These are phyloP conservation scores for Scedosporium boydii DNA, from an alignment of 2,329 filamentous ascomycete genomes.

Conservation along the genomic window DNA sequence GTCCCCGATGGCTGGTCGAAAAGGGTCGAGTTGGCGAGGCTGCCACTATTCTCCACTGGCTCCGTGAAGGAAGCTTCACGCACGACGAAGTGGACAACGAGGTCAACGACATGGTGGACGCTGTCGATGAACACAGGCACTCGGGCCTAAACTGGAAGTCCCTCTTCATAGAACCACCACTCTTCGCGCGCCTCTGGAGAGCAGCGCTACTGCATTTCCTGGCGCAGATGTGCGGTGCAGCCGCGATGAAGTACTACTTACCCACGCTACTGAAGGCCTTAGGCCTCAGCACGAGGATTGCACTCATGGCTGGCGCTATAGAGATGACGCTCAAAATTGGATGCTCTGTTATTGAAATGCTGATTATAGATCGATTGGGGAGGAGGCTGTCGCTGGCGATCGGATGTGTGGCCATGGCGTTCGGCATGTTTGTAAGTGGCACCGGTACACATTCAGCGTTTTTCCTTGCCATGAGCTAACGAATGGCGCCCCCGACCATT, in stretches of 20 bases:
- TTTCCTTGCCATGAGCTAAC: neutral
- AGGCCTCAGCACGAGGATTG: slow-evolving; percentile 35
- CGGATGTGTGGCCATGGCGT: slow-evolving; percentile 42
- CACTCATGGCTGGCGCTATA: slow-evolving; percentile 43
- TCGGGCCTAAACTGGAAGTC: slow-evolving; percentile 25
- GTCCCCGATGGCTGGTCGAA: slow-evolving; percentile 50
- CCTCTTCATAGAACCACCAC: slow-evolving; percentile 36
- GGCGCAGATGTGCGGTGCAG: slow-evolving; percentile 50
- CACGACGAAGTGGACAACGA: slow-evolving; percentile 28
- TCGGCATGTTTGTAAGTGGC: slow-evolving; percentile 38
- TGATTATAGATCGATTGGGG: slow-evolving; percentile 44
- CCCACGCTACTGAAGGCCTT: slow-evolving; percentile 42
- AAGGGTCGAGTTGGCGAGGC: slow-evolving; percentile 33
- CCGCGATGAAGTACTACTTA: slow-evolving; percentile 52
- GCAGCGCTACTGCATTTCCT: slow-evolving; percentile 49
- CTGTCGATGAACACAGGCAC: slow-evolving; percentile 24
- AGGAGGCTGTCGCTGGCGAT: slow-evolving; percentile 36
- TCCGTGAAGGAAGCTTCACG: slow-evolving; percentile 34
- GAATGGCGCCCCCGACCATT: neutral
- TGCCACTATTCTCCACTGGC: slow-evolving; percentile 32
- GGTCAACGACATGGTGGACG: slow-evolving; percentile 34
- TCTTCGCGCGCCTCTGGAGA: slow-evolving; percentile 46
- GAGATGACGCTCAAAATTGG: slow-evolving; percentile 49
- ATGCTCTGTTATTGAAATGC: slow-evolving; percentile 46
- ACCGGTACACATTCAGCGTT: neutral